Evolutionary conservation across 495 filamentous ascomycete genomes (phyloP).

Genomic region (Penicillium bovifimosum): DNA sequence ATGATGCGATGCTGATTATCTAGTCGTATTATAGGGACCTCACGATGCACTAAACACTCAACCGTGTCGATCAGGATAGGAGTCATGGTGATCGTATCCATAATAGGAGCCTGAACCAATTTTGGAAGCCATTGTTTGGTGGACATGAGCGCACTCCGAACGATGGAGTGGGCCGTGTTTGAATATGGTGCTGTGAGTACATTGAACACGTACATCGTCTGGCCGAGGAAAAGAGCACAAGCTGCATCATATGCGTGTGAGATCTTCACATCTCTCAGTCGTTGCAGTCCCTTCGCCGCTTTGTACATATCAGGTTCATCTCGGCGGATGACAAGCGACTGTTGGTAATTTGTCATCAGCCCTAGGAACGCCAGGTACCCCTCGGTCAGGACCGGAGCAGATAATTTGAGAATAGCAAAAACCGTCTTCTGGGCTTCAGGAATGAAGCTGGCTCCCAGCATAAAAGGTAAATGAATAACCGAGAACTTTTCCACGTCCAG

Average conservation of each 20-base stretch:
- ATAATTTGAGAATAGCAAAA: constrained; percentile 19
- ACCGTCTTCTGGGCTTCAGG: constrained; percentile 14
- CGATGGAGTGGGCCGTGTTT: constrained; percentile 23
- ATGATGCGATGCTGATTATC: constrained; percentile 18
- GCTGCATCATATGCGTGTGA: constrained; percentile 20
- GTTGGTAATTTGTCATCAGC: constrained; percentile 25
- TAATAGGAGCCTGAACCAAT: constrained; percentile 18
- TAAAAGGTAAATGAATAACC: constrained; percentile 23
- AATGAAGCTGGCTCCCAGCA: constrained; percentile 19
- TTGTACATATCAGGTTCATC: constrained; percentile 20
- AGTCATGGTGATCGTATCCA: constrained; percentile 29
- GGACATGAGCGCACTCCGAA: constrained; percentile 26
- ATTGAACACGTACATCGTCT: constrained; percentile 29
- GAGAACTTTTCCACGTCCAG: constrained; percentile 21
- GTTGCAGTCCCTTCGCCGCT: constrained; percentile 23
- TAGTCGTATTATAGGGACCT: constrained; percentile 30
- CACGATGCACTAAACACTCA: constrained; percentile 27
- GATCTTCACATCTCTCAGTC: constrained; percentile 20
- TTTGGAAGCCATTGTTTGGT: constrained; percentile 23
- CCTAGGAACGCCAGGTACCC: constrained; percentile 25
- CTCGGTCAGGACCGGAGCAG: constrained; percentile 18
- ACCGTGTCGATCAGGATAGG: constrained; percentile 31
- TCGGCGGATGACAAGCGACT: constrained; percentile 18
- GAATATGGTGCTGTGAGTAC: constrained; percentile 24
- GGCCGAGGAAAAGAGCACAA: constrained; percentile 24